Evolutionary conservation across 495 filamentous ascomycete species (phyloP), one percentile per base, ranked within the genome.

Genomic region (Letharia columbiana): DNA sequence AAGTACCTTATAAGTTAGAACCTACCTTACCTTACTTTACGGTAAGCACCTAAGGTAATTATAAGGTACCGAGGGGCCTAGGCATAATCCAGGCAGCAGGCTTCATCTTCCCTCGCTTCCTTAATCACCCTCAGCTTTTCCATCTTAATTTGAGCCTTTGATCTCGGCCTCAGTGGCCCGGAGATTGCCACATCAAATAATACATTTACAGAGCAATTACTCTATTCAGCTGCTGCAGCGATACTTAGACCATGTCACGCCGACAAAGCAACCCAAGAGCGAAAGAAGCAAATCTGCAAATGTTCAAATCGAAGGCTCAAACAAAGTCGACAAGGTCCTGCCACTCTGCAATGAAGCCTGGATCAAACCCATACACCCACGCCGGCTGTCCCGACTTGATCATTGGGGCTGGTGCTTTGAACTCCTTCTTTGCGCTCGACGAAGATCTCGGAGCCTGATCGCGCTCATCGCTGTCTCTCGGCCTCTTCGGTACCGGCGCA

Each of bases 291-390:
- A 31, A 9, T 40, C 7, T 23, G 31, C 47, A 40, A n/a, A 69
- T 54, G 67, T 67, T 47, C 69, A 69, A 28, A 67, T 68, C 35
- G 66, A 69, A 28, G 67, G 63, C 68, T 64, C 72, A 67, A 69
- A 84, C 74, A 72, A 84, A 83, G 13, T 80, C 80, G 33, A 82
- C 80, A 68, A 71, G 75, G 12, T 78, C 80, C 65, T 81, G 77
- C 54, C 81, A 77, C 49, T 77, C 73, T 44, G 82, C 71, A 59
- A 84, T 73, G 47, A 83, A 62, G 18, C 78, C 80, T 10, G 76
- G 66, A 56, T 83, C 79, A 62, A 82, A 77, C 20, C 80, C 77
- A 37, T 77, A 71, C 15, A 81, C 71, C 81, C 81, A 83, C 4
- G 67, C 73, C 18, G 81, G 80, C 58, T 79, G 74, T 28, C 68